Base-by-base conservation (phyloP, 768 basidiomycete genomes). In the Leccinum truebloodii region DNA sequence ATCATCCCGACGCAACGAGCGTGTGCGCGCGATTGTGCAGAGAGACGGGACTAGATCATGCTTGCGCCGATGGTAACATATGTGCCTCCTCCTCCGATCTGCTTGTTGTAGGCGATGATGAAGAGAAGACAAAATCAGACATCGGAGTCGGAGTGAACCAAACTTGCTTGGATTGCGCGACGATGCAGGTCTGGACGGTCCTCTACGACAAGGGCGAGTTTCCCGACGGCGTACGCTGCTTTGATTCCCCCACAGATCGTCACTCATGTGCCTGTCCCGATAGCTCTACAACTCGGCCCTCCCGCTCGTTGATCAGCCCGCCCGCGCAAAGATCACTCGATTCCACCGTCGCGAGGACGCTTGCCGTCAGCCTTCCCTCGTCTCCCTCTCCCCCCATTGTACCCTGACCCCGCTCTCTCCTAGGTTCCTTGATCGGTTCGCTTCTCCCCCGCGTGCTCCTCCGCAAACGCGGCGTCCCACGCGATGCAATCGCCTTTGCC, bases 21-120 rank as follows among this genome's bases (percentile, higher is more conserved):
- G 3, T 39, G 50, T 46, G 46, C 35, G 48, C 28, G 49, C 34
- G 5, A 41, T 41, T 4, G n/a, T 37, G 3, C 41, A 13, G 32
- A 6, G 2, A 24, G 54, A 53, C 61, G 52, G 52, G 60, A 89
- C 90, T 92, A 95, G 70, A 95, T 85, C 30, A 30, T 30, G 52
- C 94, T 83, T 26, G 92, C 87, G 3, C 92, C 94, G 49, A 96
- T 80, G 46, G 81, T 77, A 55, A 90, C 90, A 73, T 90, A 92
- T 0, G 89, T 92, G 3, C 94, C 94, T 1, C 92, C 95, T 0
- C 94, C 94, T 26, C 94, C 94, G 64, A 95, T 94, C 86, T 94
- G 60, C 28, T 28, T 28, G 28, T 16, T 13, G 41, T 34, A 34
- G 52, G 76, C 67, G 67, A 85, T 89, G 3, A 97, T 95, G 77